A percentile compares a stretch with the other conserved stretches of the same genome.
phyloP scores from a whole-genome alignment of 768 basidiomycete species.

The Boletus patriciae region DNA sequence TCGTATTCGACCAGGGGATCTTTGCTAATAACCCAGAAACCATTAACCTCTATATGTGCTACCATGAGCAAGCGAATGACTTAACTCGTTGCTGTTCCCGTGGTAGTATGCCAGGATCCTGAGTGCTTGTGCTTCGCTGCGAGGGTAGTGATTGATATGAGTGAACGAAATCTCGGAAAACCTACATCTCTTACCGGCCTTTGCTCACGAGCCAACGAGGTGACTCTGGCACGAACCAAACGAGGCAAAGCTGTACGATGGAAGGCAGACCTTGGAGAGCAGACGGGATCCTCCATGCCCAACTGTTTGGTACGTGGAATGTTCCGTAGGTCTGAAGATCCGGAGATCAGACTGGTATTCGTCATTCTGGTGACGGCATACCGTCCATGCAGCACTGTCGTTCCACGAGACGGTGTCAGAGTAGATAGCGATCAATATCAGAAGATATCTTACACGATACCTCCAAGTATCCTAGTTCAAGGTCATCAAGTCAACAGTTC shows the following conservation, averaged over 20 bases:
- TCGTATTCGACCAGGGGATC: slow-evolving; percentile 46
- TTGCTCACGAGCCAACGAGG: slow-evolving; percentile 41
- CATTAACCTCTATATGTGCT: background rate
- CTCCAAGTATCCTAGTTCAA: slow-evolving; percentile 26
- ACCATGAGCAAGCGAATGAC: background rate
- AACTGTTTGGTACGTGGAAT: slow-evolving; percentile 11
- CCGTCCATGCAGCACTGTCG: slow-evolving; percentile 64
- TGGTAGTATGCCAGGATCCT: slow-evolving; percentile 43
- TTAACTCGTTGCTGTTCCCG: slow-evolving; percentile 38
- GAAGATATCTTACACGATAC: slow-evolving; percentile 30
- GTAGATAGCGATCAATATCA: too few species aligned
- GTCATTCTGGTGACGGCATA: background rate
- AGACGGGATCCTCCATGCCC: slow-evolving; percentile 21
- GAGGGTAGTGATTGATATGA: background rate
- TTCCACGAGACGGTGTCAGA: background rate
- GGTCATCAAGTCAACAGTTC: background rate
- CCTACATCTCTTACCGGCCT: slow-evolving; percentile 21
- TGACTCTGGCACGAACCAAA: slow-evolving; percentile 38
- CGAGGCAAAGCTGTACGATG: slow-evolving; percentile 11
- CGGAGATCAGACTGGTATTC: background rate
- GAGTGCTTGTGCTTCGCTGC: slow-evolving; percentile 35
- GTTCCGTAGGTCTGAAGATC: slow-evolving; percentile 17
- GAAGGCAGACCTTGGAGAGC: slow-evolving; percentile 14
- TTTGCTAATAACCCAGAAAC: background rate
- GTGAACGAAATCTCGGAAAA: background rate